Percentiles rank a stretch among this genome's conserved stretches.
Conservation (phyloP, 2,329 filamentous ascomycete genomes). For the Monilinia vaccinii-corymbosi region DNA sequence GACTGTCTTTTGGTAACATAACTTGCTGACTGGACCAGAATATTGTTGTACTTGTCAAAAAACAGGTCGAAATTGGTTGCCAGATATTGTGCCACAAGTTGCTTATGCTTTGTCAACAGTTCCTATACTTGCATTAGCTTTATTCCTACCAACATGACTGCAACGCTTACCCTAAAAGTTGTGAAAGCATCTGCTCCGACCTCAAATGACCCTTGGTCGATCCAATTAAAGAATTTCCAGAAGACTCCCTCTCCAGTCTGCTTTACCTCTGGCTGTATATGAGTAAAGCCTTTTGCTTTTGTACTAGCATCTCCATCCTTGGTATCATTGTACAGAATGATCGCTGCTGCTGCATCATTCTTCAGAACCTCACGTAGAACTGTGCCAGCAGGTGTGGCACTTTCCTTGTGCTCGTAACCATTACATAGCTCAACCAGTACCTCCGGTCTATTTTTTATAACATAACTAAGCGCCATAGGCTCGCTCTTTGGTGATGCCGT, state of each 20-base stretch:
- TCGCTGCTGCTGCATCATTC: constrained; percentile 79
- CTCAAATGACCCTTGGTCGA: constrained; percentile 93
- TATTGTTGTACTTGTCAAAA: constrained; percentile 82
- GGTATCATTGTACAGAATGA: constrained; percentile 89
- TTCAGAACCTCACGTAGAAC: constrained; percentile 83
- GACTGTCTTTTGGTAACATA: constrained; percentile 98
- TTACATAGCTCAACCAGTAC: constrained; percentile 81
- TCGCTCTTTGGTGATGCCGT: constrained; percentile 59
- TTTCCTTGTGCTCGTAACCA: constrained; percentile 84
- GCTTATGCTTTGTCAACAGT: constrained; percentile 88
- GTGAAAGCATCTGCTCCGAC: constrained; percentile 96
- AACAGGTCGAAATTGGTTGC: constrained; percentile 87
- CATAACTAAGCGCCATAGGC: constrained; percentile 78
- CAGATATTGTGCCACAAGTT: constrained; percentile 79
- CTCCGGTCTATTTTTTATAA: constrained; percentile 77
- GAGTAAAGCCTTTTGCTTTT: constrained; percentile 69
- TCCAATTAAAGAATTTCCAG: constrained; percentile 96
- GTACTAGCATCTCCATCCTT: constrained; percentile 54
- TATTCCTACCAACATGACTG: not conserved
- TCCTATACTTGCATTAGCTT: constrained; percentile 49
- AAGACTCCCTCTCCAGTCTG: constrained; percentile 81
- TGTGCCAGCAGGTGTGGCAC: constrained; percentile 82
- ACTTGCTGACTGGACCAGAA: constrained; percentile 81
- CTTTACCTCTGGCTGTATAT: constrained; percentile 65
- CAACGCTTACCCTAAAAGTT: constrained; percentile 69